Conservation (phyloP, 2,329 filamentous ascomycete genomes). For the Claviceps lovelessii region DNA sequence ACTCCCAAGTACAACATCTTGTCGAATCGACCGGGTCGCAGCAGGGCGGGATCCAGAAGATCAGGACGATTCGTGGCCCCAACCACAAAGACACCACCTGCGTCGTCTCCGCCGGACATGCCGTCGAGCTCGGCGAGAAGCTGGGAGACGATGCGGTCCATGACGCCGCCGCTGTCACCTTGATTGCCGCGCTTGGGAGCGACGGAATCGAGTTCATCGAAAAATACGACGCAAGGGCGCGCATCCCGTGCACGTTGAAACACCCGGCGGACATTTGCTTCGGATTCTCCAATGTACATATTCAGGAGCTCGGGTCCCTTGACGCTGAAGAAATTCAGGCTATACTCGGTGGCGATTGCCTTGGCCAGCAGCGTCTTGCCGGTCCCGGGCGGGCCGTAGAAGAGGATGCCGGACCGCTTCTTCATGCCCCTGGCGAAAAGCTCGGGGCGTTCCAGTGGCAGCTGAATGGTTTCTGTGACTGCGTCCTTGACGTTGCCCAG, state of each 20-base stretch:
- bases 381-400: conserved; percentile 82
- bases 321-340: conserved; percentile 86
- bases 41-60: conserved; percentile 74
- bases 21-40: conserved; percentile 85
- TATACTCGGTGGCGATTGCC: conserved; percentile 86
- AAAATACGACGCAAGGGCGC: conserved; percentile 80
- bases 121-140: conserved; percentile 89
- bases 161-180: conserved; percentile 91
- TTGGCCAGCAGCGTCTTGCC: conserved; percentile 89
- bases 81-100: conserved; percentile 86
- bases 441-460: conserved; percentile 81
- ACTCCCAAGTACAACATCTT: conserved; percentile 98
- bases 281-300: conserved; percentile 93
- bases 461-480: conserved; percentile 90
- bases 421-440: conserved; percentile 96
- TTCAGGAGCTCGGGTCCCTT: conserved; percentile 85
- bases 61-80: conserved; percentile 93
- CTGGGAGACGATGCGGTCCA: conserved; percentile 95
- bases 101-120: conserved; percentile 86
- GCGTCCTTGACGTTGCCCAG: conserved; percentile 89
- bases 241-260: conserved; percentile 81
- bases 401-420: conserved; percentile 85
- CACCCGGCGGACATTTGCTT: conserved; percentile 78
- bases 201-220: conserved; percentile 84
- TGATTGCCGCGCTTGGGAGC: conserved; percentile 95